A percentile compares a stretch with the other conserved stretches of the same genome.
These are phyloP conservation scores for Beauveria sp. DNA, from an alignment of 2,329 filamentous ascomycete genomes.

Conservation along the genomic window DNA sequence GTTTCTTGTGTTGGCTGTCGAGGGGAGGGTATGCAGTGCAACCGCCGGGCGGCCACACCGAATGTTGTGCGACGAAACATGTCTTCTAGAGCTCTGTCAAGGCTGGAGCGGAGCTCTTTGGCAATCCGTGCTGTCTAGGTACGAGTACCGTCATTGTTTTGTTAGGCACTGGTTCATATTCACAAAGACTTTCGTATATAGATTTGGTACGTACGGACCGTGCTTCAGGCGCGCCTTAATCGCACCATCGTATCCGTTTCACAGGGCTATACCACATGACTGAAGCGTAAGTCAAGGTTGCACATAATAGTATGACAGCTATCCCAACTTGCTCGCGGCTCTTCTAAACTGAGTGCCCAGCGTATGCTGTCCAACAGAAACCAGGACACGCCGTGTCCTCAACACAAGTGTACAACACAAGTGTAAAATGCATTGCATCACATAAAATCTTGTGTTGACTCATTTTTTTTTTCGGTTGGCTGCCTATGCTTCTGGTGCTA, in stretches of 20 bases:
- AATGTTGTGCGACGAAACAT: neutral
- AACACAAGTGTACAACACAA: no score
- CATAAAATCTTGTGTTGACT: neutral
- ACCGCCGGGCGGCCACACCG: neutral
- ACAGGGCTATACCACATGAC: no score
- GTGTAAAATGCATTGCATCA: no score
- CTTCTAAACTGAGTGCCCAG: no score
- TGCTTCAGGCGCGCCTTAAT: neutral
- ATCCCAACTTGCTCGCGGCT: no score
- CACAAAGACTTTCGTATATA: no score
- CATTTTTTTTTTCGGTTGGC: neutral
- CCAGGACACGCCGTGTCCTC: no score
- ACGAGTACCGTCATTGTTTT: no score
- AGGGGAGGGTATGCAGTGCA: neutral
- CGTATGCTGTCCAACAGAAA: no score
- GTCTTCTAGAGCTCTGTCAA: neutral
- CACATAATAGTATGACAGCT: no score
- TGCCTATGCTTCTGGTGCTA: constrained; percentile 7
- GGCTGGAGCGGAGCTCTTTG: neutral
- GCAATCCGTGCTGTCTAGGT: neutral
- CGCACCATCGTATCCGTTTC: no score
- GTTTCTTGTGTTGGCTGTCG: neutral
- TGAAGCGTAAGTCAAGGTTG: no score
- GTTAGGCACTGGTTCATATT: neutral
- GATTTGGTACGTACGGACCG: neutral